Percentiles rank a stretch among this genome's conserved stretches.
Conservation (phyloP, 805 yeast species). For the Sugiyamaella americana region DNA sequence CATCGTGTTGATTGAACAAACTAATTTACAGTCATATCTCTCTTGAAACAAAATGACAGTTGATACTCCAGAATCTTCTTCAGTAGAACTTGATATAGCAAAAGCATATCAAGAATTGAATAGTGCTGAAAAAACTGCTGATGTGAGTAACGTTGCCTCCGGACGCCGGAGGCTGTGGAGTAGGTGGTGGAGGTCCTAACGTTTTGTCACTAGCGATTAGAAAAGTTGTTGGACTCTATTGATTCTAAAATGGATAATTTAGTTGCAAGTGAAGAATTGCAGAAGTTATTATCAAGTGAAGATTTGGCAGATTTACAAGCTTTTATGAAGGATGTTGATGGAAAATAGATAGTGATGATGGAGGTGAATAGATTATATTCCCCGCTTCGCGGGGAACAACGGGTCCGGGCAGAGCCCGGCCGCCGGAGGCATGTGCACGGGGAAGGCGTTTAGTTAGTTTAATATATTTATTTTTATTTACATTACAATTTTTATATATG, state of each 20-base stretch:
- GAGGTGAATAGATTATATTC: background rate
- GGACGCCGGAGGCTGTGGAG: too few species aligned
- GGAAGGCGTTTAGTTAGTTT: too few species aligned
- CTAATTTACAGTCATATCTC: too few species aligned
- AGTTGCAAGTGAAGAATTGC: slow-evolving; percentile 26
- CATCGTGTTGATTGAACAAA: too few species aligned
- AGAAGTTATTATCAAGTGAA: slow-evolving; percentile 31
- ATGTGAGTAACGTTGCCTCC: slow-evolving; percentile 30
- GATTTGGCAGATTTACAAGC: slow-evolving; percentile 12
- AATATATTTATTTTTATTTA: background rate
- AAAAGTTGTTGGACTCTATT: slow-evolving; percentile 55
- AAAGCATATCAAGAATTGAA: slow-evolving; percentile 54
- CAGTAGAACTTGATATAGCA: slow-evolving; percentile 35
- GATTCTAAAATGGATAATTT: slow-evolving; percentile 60
- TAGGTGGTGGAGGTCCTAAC: background rate
- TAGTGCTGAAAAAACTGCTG: slow-evolving; percentile 64
- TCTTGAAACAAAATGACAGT: background rate
- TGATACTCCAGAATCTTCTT: background rate
- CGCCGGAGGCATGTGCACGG: background rate
- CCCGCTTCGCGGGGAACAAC: background rate
- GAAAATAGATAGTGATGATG: background rate
- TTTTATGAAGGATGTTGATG: slow-evolving; percentile 7
- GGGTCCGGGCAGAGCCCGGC: background rate
- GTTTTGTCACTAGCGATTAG: slow-evolving; percentile 50
- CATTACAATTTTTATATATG: slow-evolving; percentile 4